These are phyloP conservation scores for Penicillium cosmopolitanum DNA, from an alignment of 495 filamentous ascomycete genomes.

Conservation along the genomic window DNA sequence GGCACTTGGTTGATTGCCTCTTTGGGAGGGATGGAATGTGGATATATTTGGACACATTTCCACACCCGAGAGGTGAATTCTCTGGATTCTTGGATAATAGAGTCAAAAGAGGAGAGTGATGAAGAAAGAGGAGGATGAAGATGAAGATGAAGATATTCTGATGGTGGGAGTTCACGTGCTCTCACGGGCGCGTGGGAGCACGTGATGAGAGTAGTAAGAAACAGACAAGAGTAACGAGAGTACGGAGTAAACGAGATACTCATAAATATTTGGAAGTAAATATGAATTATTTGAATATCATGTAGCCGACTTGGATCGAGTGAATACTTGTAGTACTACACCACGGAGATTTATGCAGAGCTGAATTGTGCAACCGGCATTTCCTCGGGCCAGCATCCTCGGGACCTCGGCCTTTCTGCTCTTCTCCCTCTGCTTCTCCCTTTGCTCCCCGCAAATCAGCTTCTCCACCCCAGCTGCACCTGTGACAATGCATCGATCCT, in stretches of 20 bases:
- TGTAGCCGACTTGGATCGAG: neutral
- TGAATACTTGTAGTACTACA: neutral
- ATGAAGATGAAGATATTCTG: neutral
- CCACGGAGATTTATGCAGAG: conserved; percentile 10
- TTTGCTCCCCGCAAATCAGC: conserved; percentile 20
- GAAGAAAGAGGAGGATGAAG: neutral
- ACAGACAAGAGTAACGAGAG: neutral
- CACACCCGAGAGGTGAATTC: too few species aligned
- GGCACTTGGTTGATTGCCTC: too few species aligned
- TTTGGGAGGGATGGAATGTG: too few species aligned
- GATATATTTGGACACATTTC: too few species aligned
- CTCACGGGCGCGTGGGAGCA: neutral
- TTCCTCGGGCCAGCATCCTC: conserved; percentile 24
- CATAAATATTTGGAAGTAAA: too few species aligned
- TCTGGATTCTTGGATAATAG: neutral
- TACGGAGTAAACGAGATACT: neutral
- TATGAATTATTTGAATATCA: neutral
- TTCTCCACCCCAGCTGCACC: conserved; percentile 11
- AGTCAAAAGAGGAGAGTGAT: neutral
- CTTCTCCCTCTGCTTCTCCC: neutral
- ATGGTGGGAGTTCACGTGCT: neutral
- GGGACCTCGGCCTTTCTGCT: conserved; percentile 31
- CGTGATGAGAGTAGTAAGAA: neutral
- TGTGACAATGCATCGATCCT: conserved; percentile 9
- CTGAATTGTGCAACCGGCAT: conserved; percentile 19